phyloP scores from a whole-genome alignment of 2,329 filamentous ascomycete genomes.

The Chrysoporthe austroafricana region DNA sequence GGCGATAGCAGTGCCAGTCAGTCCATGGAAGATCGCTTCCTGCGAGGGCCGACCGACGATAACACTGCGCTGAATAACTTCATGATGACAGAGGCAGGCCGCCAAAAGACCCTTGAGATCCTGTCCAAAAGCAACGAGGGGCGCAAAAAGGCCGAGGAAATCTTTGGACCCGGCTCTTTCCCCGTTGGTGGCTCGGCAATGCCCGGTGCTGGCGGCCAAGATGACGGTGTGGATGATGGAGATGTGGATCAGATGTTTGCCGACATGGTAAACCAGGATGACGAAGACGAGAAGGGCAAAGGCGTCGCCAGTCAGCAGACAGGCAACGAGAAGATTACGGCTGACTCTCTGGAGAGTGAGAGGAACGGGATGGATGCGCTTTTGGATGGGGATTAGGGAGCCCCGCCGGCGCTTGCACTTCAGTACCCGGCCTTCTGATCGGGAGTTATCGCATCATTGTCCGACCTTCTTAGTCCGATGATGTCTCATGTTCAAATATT shows the following conservation, averaged over 20 bases:
- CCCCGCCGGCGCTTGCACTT: background rate
- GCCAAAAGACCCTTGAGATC: constrained; percentile 57
- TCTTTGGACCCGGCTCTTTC: constrained; percentile 57
- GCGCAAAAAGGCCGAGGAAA: constrained; percentile 53
- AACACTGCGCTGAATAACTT: constrained; percentile 50
- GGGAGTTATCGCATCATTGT: too few relatives aligned
- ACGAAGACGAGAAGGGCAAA: constrained; percentile 50
- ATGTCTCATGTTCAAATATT: background rate
- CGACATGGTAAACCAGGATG: constrained; percentile 52
- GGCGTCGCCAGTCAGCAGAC: constrained; percentile 8
- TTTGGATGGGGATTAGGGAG: constrained; percentile 45
- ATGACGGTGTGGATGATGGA: constrained; percentile 46
- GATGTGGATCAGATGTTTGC: constrained; percentile 61
- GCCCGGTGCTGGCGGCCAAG: constrained; percentile 26
- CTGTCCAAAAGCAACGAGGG: constrained; percentile 54
- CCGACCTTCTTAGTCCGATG: background rate
- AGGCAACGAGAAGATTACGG: constrained; percentile 37
- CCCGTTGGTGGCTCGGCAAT: constrained; percentile 22
- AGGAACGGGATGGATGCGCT: constrained; percentile 52
- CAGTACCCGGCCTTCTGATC: background rate
- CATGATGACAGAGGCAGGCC: constrained; percentile 46
- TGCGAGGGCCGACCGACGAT: constrained; percentile 45
- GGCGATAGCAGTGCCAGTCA: constrained; percentile 45
- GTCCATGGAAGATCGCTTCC: constrained; percentile 55
- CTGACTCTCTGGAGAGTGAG: constrained; percentile 50